These are phyloP conservation scores for Balansia obtecta DNA, from an alignment of 2,329 filamentous ascomycete genomes.

Conservation along the genomic window DNA sequence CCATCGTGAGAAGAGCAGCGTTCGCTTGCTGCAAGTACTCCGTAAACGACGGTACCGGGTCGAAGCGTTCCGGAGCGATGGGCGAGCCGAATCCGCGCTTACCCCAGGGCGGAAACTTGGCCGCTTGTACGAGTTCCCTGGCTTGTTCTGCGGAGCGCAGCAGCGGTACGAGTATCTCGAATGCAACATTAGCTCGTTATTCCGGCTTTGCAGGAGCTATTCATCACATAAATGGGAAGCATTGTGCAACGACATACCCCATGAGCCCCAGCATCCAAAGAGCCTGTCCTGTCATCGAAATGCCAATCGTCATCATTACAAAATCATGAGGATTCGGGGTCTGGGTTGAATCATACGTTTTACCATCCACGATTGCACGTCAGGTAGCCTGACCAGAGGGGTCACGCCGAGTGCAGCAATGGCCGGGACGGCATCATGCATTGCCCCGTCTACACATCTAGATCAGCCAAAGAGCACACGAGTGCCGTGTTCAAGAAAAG, in stretches of 20 bases:
- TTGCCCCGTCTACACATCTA: slow-evolving; percentile 27
- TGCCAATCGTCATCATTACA: neutral
- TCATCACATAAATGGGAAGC: neutral
- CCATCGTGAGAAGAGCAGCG: slow-evolving; percentile 45
- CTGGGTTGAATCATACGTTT: slow-evolving; percentile 21
- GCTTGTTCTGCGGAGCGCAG: slow-evolving; percentile 32
- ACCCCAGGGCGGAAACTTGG: slow-evolving; percentile 39
- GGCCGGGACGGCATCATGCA: slow-evolving; percentile 42
- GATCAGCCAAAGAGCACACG: neutral
- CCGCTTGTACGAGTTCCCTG: slow-evolving; percentile 29
- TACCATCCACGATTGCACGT: slow-evolving; percentile 33
- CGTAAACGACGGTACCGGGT: slow-evolving; percentile 29
- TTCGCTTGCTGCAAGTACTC: slow-evolving; percentile 39
- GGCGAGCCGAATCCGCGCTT: slow-evolving; percentile 37
- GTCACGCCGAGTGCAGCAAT: slow-evolving; percentile 34
- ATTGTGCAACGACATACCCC: slow-evolving; percentile 24
- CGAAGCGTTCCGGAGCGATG: slow-evolving; percentile 30
- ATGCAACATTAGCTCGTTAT: slow-evolving; percentile 6
- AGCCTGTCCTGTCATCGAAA: slow-evolving; percentile 23
- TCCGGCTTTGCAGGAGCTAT: neutral
- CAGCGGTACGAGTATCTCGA: slow-evolving; percentile 33
- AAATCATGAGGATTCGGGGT: neutral
- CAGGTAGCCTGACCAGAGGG: slow-evolving; percentile 38
- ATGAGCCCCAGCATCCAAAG: slow-evolving; percentile 38
- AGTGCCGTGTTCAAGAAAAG: neutral